Percentiles rank a stretch among this genome's conserved stretches.
Conservation (phyloP, 2,329 filamentous ascomycete genomes). For the Diaporthe velutina region DNA sequence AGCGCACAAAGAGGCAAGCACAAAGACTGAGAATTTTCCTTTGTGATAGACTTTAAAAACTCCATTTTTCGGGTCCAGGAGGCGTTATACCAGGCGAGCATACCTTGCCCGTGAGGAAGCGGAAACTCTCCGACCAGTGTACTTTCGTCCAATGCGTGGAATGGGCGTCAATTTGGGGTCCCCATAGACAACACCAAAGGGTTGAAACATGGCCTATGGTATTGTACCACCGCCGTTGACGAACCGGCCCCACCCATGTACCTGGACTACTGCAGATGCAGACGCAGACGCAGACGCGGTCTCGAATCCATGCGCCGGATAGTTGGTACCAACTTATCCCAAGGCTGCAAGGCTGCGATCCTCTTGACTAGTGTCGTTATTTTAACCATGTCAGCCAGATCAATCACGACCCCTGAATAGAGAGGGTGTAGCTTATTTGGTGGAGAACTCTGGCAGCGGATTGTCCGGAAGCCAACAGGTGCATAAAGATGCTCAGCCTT, state of each 20-base stretch:
- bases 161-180: constrained; percentile 16
- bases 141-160: constrained; percentile 29
- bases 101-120: constrained; percentile 14
- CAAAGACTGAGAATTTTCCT: constrained; percentile 32
- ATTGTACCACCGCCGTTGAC: constrained; percentile 14
- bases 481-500: constrained; percentile 24
- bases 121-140: constrained; percentile 28
- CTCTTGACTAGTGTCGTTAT: constrained; percentile 7
- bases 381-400: constrained; percentile 1
- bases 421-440: constrained; percentile 22
- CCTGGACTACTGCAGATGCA: constrained; percentile 32
- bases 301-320: background rate
- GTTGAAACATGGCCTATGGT: constrained; percentile 38
- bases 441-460: background rate
- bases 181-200: constrained; percentile 18
- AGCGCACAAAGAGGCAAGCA: constrained; percentile 33
- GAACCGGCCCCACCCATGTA: constrained; percentile 7
- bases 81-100: constrained; percentile 16
- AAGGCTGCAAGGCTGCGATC: constrained; percentile 9
- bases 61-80: constrained; percentile 6
- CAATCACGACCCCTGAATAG: background rate
- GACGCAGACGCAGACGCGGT: constrained; percentile 17
- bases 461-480: background rate
- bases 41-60: constrained; percentile 25
- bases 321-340: background rate